phyloP scores from a whole-genome alignment of 2,329 filamentous ascomycete species.

The Aspergillus cejpii region DNA sequence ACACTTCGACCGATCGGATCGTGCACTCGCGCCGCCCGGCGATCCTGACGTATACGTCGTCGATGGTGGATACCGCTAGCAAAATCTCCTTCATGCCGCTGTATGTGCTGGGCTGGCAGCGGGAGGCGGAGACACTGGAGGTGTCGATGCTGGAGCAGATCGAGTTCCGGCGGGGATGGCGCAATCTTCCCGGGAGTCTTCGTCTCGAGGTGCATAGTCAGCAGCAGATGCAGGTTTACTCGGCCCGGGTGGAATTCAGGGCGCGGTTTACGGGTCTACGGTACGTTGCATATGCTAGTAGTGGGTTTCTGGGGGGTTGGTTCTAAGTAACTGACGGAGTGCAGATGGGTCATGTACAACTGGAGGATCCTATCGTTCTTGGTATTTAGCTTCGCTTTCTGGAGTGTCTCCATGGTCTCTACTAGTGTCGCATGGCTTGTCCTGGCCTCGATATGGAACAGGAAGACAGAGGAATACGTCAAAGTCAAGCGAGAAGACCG shows the following conservation, averaged over 20 bases:
- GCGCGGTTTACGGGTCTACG: conserved; percentile 69
- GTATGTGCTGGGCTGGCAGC: conserved; percentile 60
- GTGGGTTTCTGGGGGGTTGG: background rate
- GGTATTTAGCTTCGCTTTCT: conserved; percentile 65
- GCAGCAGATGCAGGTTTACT: conserved; percentile 69
- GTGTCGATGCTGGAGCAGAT: conserved; percentile 69
- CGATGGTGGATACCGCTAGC: conserved; percentile 56
- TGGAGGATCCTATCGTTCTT: conserved; percentile 65
- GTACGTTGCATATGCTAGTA: conserved; percentile 26
- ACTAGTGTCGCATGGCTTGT: conserved; percentile 59
- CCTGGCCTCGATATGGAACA: conserved; percentile 42
- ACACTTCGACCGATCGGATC: conserved; percentile 42
- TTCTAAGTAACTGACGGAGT: conserved; percentile 15
- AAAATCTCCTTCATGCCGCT: conserved; percentile 60
- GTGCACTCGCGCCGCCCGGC: conserved; percentile 65
- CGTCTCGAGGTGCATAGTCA: conserved; percentile 64
- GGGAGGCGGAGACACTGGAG: conserved; percentile 57
- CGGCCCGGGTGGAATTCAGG: conserved; percentile 59
- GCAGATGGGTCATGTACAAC: conserved; percentile 76
- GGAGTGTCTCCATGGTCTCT: conserved; percentile 65
- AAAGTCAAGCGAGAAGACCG: conserved; percentile 14
- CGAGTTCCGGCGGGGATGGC: conserved; percentile 53
- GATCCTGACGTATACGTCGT: conserved; percentile 71
- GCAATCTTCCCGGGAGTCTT: conserved; percentile 49
- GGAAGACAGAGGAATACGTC: conserved; percentile 6